Conservation (phyloP, 495 filamentous ascomycete genomes). For the Tuber melanosporum region DNA sequence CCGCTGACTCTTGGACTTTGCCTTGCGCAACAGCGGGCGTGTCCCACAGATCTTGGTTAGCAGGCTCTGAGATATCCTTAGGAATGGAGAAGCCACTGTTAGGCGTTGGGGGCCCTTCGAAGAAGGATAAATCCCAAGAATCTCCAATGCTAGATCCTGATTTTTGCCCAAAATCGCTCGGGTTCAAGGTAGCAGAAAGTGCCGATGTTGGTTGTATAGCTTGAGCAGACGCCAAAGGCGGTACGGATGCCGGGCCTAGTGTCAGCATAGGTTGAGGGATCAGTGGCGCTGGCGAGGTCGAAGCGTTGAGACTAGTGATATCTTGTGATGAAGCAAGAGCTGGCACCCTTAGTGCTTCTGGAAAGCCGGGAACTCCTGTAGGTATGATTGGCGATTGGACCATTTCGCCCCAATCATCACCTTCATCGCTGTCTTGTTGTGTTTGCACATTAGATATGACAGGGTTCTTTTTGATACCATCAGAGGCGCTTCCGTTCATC, state of each 20-base stretch:
- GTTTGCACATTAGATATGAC: conserved; percentile 5
- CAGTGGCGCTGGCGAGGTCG: conserved; percentile 13
- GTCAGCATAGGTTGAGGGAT: conserved; percentile 5
- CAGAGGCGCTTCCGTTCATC: background rate
- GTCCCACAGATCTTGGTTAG: conserved; percentile 33
- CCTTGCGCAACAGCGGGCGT: conserved; percentile 15
- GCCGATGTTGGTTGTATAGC: background rate
- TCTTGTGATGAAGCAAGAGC: conserved; percentile 11
- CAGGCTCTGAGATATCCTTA: conserved; percentile 1
- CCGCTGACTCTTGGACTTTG: conserved; percentile 28
- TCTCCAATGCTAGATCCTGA: conserved; percentile 9
- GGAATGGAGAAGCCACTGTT: background rate
- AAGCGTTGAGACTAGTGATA: conserved; percentile 14
- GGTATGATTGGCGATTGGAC: conserved; percentile 40
- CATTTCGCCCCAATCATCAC: conserved; percentile 47
- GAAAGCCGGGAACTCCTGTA: conserved; percentile 12
- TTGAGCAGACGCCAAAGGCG: background rate
- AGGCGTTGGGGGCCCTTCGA: conserved; percentile 23
- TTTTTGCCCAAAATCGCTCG: background rate
- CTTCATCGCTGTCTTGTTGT: conserved; percentile 33
- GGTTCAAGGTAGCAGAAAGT: background rate
- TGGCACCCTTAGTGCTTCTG: conserved; percentile 3
- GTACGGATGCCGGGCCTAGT: background rate
- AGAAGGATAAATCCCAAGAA: conserved; percentile 41
- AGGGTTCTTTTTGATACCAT: background rate